Base-by-base conservation (phyloP, 2,329 filamentous ascomycete species). In the Stachybotrys chartarum region DNA sequence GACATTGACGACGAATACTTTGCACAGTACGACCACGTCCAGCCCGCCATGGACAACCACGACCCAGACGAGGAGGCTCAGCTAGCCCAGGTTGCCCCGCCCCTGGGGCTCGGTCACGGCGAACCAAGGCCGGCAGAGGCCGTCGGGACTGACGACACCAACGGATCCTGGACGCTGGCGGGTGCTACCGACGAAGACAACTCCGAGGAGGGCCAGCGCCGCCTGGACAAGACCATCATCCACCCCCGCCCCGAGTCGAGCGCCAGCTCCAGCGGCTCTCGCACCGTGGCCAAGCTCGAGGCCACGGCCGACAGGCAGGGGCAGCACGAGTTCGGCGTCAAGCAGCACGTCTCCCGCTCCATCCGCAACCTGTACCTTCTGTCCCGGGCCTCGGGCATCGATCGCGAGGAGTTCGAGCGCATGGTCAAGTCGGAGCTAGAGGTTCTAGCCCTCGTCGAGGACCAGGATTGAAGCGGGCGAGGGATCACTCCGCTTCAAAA, bases 1-100 rank as follows among this genome's bases (percentile, higher is more conserved):
- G 74, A 75, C 7, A 75, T 77, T 18, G 88, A 92, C 58, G 82
- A 87, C 50, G 84, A 84, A 48, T 93, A 93, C 69, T 93, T 84
- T 68, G 83, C 86, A 17, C 84, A 87, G 66, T 93, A 94, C 68
- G 85, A 88, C 62, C 77, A 82, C 59, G 88, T 93, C 8, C 89
- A 93, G 67, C 88, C 89, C 3, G 88, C 88, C 35, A 84, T 93
- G 77, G 90, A 93, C 69, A 84, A 83, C 55, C 85, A 92, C 67
- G 88, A 92, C 61, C 88, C 88, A n/a, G 87, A 91, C 62, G 88
- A 91, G 71, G 85, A 77, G 55, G 73, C 64, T 2, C 61, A 61
- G 50, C 60, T 59, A 53, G 63, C 68, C 49, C 64, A 68, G 39
- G 63, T 68, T 55, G 60, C 71, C 17, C 69, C 70, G 7, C 74